Base-by-base conservation (phyloP, 208 protist genomes). In the Leishmania gerbilli region DNA sequence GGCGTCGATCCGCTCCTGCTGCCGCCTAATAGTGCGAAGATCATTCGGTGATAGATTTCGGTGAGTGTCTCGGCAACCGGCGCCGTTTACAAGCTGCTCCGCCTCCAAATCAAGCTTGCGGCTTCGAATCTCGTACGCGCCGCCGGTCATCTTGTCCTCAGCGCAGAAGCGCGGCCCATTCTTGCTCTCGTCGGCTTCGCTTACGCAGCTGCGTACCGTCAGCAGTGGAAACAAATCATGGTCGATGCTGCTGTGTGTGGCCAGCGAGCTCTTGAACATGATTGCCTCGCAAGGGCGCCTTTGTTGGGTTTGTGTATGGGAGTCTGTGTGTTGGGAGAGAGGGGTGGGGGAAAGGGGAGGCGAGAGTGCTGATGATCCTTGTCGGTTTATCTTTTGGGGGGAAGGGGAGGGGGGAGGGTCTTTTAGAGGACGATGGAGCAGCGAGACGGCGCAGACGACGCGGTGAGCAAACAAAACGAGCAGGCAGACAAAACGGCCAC, bases 151-250 rank as follows among this genome's bases (percentile, higher is more conserved):
- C 67, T 89, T 87, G 71, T 97, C 93, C 79, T 97, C 90, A 2
- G 88, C 93, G 79, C 88, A 90, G 76, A 93, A 97, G 40, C 93
- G 91, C 5, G 93, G 89, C 0, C 93, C 93, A 79, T 97, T 97
- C 27, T 69, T 71, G 84, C 93, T 97, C 49, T 94, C 91, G 53
- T 86, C 81, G 0, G 89, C 90, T 80, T 97, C 91, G 72, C 93
- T 97, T 49, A 93, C 80, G 78, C 93, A 97, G 77, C 78, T 90
- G 17, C 88, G 90, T 3, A 97, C 77, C 27, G 75, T 89, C 42
- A 95, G 84, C 68, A 95, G 83, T 11, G 93, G 93, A 74, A 97
- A 97, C n/a, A 93, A 79, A 21, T 90, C 88, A 42, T 82, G 60
- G 34, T 92, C 89, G 37, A 90, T 80, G 24, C 79, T 81, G 40